Base-by-base conservation (phyloP, 495 filamentous ascomycete species). In the Aspergillus sclerotioniger region DNA sequence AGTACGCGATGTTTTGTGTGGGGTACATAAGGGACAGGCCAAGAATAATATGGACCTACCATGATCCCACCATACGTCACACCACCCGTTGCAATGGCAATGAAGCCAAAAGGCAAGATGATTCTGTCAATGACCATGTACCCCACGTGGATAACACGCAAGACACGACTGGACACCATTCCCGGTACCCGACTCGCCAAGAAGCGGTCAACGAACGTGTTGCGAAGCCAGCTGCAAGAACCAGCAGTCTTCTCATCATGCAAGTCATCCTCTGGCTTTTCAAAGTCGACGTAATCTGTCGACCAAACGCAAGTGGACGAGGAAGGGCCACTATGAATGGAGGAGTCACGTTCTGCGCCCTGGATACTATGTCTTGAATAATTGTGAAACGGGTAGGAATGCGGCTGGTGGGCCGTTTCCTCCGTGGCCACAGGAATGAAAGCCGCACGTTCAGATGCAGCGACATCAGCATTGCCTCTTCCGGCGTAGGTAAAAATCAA, bases 351-450 rank as follows among this genome's bases (percentile, higher is more conserved):
- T 62, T 94, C 91, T 0, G 90, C 91, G n/a, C 91, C 91, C 60
- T 96, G 92, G 2, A 90, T 91, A 56, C 92, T 96, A 69, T 96
- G 94, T 51, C 87, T 79, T 5, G 91, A 96, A 71, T 82, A 89
- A 39, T 90, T 84, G 64, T 84, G 81, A 35, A 68, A 67, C 8
- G 74, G 69, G 52, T 81, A 79, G 35, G 76, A 76, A 56, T 78
- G 81, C 51, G 84, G 74, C 62, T 86, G 83, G 62, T 84, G 79
- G 41, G 77, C 84, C 76, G 88, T 85, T 47, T 84, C 84, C 51
- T 86, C 81, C 0, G 80, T 85, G 6, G 89, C 84, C 13, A 92
- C 80, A 6, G 86, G 88, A 32, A 92, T 79, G 67, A 90, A 88
- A 8, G 78, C 69, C 49, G 77, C 65, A 17, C 65, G 71, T 69